phyloP scores from a whole-genome alignment of 345 rosid species.

The Acer negundo region DNA sequence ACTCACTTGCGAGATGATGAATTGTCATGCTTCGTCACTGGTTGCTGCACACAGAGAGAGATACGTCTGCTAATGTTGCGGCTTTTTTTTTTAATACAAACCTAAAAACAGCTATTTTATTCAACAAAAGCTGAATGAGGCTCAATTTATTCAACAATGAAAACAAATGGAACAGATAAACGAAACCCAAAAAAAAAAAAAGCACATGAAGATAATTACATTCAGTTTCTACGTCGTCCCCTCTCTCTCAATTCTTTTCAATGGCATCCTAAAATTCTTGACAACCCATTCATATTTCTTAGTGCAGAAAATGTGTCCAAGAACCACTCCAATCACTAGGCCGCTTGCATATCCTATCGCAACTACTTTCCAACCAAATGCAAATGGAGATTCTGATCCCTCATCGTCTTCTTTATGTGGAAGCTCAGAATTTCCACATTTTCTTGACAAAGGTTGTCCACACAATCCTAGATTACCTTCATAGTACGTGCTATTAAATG shows the following conservation, averaged over 20 bases:
- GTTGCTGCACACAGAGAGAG: not conserved
- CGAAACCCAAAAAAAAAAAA: too few species aligned
- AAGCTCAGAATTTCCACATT: not conserved
- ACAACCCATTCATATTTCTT: slow-evolving; percentile 19
- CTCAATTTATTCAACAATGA: too few species aligned
- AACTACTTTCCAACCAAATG: slow-evolving; percentile 19
- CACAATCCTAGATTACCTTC: not conserved
- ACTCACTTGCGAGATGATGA: not conserved
- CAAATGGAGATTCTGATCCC: not conserved
- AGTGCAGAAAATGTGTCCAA: not conserved
- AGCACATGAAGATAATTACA: not conserved
- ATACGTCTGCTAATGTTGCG: not conserved
- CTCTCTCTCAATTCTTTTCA: not conserved
- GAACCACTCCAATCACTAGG: slow-evolving; percentile 11
- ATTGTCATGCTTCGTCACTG: not conserved
- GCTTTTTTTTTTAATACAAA: not conserved
- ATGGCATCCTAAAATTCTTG: slow-evolving; percentile 1
- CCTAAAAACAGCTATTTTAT: too few species aligned
- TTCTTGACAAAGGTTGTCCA: not conserved
- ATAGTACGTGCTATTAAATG: not conserved
- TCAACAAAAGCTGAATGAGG: not conserved
- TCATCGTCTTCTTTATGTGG: not conserved
- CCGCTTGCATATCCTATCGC: slow-evolving; percentile 23
- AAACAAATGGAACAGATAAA: too few species aligned
- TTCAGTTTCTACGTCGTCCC: not conserved